Conservation (phyloP, 805 yeast genomes). For the Vanderwaltozyma verrucispora region DNA sequence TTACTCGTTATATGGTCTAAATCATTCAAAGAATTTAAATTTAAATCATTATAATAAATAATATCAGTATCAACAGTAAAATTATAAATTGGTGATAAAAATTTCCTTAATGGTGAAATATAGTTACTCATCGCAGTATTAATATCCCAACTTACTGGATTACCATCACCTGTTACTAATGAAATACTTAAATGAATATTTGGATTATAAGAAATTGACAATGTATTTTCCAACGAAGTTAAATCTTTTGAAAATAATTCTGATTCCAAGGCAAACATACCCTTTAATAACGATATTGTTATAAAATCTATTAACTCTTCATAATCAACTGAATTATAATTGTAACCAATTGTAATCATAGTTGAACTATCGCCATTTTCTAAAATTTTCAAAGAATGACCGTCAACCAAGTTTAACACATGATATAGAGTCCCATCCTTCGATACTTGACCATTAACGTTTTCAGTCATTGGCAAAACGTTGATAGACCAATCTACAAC, state of each 20-base stretch:
- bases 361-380: neutral
- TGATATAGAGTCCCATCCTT: neutral
- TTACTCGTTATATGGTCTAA: conserved; percentile 25
- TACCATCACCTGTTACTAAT: conserved; percentile 59
- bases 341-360: neutral
- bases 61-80: conserved; percentile 74
- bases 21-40: conserved; percentile 22
- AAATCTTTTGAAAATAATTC: neutral
- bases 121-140: conserved; percentile 37
- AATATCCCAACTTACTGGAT: conserved; percentile 66
- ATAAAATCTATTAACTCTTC: neutral
- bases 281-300: neutral
- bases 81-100: conserved; percentile 47
- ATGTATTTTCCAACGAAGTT: neutral
- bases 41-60: conserved; percentile 44
- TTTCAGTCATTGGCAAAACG: neutral
- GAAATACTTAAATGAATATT: conserved; percentile 65
- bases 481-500: neutral
- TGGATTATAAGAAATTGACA: conserved; percentile 37
- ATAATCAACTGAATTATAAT: neutral
- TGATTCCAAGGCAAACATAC: neutral
- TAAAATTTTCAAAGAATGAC: neutral
- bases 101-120: conserved; percentile 46
- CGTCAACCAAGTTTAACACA: neutral
- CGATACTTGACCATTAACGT: neutral